Evolutionary conservation across 2,329 filamentous ascomycete genomes (phyloP).

Genomic region (Neocucurbitaria cava): DNA sequence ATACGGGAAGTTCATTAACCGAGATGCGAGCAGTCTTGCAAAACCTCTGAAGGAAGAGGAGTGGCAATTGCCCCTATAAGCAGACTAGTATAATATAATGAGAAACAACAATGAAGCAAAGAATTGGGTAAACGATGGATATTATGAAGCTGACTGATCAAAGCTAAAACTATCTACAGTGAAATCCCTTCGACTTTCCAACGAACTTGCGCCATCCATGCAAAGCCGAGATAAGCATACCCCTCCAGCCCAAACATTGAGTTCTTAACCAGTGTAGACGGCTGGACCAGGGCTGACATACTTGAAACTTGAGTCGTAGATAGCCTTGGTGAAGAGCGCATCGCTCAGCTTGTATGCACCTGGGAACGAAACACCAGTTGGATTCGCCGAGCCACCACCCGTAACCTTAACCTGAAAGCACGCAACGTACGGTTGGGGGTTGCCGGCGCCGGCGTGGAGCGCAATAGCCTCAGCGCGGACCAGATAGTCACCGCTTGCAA

Average conservation of each 20-base stretch:
- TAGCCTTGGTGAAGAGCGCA: slow-evolving; percentile 42
- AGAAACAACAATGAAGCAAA: not conserved
- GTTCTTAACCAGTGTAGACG: slow-evolving; percentile 38
- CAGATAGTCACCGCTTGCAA: slow-evolving; percentile 44
- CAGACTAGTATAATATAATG: not conserved
- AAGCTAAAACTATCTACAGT: not conserved
- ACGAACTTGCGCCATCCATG: not conserved
- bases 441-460: slow-evolving; percentile 40
- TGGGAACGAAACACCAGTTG: slow-evolving; percentile 43
- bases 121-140: not conserved
- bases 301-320: slow-evolving; percentile 44
- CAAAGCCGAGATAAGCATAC: not conserved
- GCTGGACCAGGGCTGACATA: slow-evolving; percentile 45
- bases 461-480: slow-evolving; percentile 45
- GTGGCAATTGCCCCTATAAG: slow-evolving; percentile 27
- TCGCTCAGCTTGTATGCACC: slow-evolving; percentile 45
- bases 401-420: slow-evolving; percentile 51
- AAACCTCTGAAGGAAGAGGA: slow-evolving; percentile 34
- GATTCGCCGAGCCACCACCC: slow-evolving; percentile 42
- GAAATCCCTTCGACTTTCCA: not conserved
- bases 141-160: not conserved
- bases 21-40: slow-evolving; percentile 50
- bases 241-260: not conserved
- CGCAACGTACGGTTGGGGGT: slow-evolving; percentile 44
- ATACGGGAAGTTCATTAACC: slow-evolving; percentile 58